These are phyloP conservation scores for Trichoderma aggressivum DNA, from an alignment of 2,329 filamentous ascomycete genomes.

Conservation along the genomic window DNA sequence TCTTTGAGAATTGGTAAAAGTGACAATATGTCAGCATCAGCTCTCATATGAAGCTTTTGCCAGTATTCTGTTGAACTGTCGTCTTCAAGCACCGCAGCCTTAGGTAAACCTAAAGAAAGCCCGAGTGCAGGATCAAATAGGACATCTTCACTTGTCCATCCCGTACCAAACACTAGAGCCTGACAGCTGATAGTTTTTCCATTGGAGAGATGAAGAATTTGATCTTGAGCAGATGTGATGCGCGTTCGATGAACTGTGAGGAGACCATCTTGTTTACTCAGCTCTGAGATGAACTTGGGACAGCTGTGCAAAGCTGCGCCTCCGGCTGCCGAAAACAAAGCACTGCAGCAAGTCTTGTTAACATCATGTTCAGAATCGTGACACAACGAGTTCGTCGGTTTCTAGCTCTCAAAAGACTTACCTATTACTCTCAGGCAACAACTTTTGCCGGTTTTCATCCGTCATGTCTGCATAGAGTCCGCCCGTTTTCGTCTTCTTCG, in stretches of 20 bases:
- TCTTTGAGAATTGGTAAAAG: background rate
- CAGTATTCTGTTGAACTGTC: background rate
- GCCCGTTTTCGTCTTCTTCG: background rate
- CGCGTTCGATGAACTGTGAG: background rate
- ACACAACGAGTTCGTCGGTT: background rate
- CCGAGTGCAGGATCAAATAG: background rate
- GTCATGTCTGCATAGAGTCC: background rate
- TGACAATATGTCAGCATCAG: background rate
- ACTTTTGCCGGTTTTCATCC: background rate
- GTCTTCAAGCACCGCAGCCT: background rate
- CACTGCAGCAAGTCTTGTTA: background rate
- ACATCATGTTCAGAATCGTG: background rate
- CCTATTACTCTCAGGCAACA: background rate
- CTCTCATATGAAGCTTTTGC: background rate
- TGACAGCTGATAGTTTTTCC: background rate
- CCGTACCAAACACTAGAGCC: background rate
- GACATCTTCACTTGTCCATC: background rate
- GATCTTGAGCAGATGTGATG: background rate
- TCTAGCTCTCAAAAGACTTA: background rate
- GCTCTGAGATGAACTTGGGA: background rate
- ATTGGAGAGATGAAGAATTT: background rate
- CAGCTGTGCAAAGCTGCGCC: constrained; percentile 1
- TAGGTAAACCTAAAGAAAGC: background rate
- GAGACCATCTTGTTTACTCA: background rate
- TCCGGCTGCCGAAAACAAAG: background rate